Evolutionary conservation across 2,329 filamentous ascomycete genomes (phyloP), one percentile per base, ranked within the genome.

Genomic region (Amesomyces nigricolor): DNA sequence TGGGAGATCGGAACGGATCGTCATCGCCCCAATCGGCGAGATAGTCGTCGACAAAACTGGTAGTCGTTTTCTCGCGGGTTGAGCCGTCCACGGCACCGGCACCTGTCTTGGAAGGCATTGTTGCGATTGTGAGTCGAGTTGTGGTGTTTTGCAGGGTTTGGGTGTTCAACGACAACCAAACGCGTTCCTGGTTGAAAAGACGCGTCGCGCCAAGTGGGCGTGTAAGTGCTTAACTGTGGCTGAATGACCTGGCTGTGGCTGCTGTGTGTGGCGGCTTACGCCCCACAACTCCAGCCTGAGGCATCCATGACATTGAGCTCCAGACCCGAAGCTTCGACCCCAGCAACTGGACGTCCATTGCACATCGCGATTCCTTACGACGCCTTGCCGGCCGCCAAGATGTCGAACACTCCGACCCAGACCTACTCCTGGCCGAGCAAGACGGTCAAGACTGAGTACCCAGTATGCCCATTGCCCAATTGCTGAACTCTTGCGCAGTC

Each of bases 391-490:
- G 61, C 59, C 62, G 58, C 58, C 64, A 72, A 61, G 58, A 76
- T 76, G 73, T 69, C 74, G 64, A 73, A 62, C 59, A 57, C 68
- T 53, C 63, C 66, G 13, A 56, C 67, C 38, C 67, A 67, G 65
- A 75, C 75, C 29, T 80, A 85, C 67, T 52, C 57, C 42, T 80
- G 89, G 62, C 87, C 88, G 56, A 86, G 87, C 70, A 95, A 94
- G 82, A 80, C 84, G 70, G 76, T 91, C 65, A 79, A 86, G 71
- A 89, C 88, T 66, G 86, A 94, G 58, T 97, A 89, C 72, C 92
- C 92, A 57, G 94, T 97, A 77, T 68, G 89, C 62, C 55, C 32
- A 8, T 5, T 35, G 30, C 8, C 44, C 56, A 65, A 67, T 66
- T 63, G 58, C 53, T 38, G 17, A 10, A 48, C 22, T 35, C 39